These are phyloP conservation scores for Lachancea mirantina DNA, from an alignment of 805 yeast species.

Conservation along the genomic window DNA sequence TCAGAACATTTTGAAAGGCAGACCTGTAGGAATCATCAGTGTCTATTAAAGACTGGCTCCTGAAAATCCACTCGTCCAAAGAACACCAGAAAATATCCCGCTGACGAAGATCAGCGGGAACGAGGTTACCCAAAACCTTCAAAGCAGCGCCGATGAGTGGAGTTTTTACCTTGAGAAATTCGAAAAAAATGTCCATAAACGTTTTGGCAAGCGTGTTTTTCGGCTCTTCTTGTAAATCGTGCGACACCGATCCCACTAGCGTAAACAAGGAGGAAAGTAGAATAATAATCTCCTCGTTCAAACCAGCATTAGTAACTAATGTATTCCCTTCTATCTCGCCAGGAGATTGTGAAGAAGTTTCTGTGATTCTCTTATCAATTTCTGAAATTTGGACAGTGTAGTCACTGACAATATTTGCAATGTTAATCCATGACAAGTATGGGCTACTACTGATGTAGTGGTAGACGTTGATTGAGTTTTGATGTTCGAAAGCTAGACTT, in stretches of 20 bases:
- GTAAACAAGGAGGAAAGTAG: constrained; percentile 69
- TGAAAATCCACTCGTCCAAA: constrained; percentile 64
- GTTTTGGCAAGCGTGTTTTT: constrained; percentile 17
- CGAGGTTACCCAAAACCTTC: constrained; percentile 50
- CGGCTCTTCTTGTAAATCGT: constrained; percentile 22
- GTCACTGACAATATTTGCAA: constrained; percentile 47
- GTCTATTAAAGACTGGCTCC: constrained; percentile 21
- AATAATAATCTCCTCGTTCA: constrained; percentile 74
- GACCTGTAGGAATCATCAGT: constrained; percentile 35
- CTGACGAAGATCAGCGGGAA: constrained; percentile 36
- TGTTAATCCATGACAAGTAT: constrained; percentile 47
- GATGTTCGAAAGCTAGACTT: constrained; percentile 58
- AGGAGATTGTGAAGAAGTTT: constrained; percentile 19
- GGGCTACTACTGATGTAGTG: constrained; percentile 39
- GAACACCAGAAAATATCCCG: constrained; percentile 57
- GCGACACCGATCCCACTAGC: constrained; percentile 49
- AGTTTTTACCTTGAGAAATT: constrained; percentile 39
- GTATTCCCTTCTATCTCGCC: constrained; percentile 23
- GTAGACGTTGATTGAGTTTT: constrained; percentile 45
- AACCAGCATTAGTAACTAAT: constrained; percentile 42
- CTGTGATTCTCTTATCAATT: constrained; percentile 24
- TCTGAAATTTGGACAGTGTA: constrained; percentile 40
- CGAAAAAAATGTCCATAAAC: constrained; percentile 36
- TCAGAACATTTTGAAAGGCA: constrained; percentile 40
- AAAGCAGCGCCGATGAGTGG: constrained; percentile 50